Conservation (phyloP, 169 alveolate genomes). For the Gregarina niphandrodes region DNA sequence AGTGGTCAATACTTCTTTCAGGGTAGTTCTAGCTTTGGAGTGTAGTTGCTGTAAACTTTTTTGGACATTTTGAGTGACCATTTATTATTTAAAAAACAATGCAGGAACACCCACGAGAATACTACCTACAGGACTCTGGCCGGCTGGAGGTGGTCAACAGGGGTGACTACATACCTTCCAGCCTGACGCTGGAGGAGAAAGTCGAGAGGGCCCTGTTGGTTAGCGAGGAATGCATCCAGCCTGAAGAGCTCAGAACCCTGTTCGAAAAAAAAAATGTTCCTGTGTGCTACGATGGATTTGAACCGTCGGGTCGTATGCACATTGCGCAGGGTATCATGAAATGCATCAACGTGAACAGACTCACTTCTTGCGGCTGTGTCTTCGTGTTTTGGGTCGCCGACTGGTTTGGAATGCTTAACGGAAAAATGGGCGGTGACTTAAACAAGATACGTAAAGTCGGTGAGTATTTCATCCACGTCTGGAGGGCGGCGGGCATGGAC, state of each 20-base stretch:
- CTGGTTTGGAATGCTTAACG: constrained; percentile 94
- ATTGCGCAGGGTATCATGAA: constrained; percentile 87
- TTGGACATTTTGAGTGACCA: too few relatives aligned
- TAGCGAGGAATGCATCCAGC: constrained; percentile 43
- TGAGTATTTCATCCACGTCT: constrained; percentile 82
- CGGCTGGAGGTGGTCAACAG: too few relatives aligned
- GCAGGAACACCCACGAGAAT: too few relatives aligned
- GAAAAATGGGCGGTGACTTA: constrained; percentile 93
- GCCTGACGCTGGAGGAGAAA: constrained; percentile 23
- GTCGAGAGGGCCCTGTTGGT: constrained; percentile 30
- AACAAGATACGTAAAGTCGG: constrained; percentile 70
- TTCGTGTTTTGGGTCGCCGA: constrained; percentile 98
- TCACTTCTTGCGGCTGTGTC: constrained; percentile 80
- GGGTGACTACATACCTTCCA: constrained; percentile 2
- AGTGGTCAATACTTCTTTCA: too few relatives aligned
- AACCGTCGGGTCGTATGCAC: constrained; percentile 98
- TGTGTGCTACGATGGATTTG: constrained; percentile 95
- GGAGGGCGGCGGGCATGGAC: constrained; percentile 99
- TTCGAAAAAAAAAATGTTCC: constrained; percentile 42
- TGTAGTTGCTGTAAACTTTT: too few relatives aligned
- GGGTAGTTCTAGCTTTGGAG: too few relatives aligned
- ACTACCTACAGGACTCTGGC: too few relatives aligned
- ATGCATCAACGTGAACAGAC: constrained; percentile 65
- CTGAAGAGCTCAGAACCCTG: constrained; percentile 37
- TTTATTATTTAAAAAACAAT: too few relatives aligned